phyloP scores from a whole-genome alignment of 2,329 filamentous ascomycete species.

The Alternaria viburni region DNA sequence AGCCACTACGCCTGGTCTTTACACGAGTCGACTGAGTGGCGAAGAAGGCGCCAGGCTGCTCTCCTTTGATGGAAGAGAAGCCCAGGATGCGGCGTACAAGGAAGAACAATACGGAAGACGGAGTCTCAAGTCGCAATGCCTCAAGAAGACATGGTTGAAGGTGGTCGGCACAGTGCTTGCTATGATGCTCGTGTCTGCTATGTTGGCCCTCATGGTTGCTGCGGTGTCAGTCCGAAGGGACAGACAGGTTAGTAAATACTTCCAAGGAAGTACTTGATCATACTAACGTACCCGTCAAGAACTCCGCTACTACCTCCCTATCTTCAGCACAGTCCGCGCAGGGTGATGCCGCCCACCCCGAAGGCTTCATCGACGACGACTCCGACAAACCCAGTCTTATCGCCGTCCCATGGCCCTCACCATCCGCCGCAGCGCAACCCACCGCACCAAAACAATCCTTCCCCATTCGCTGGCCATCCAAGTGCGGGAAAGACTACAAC shows the following conservation, averaged over 20 bases:
- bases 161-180: slow-evolving; percentile 26
- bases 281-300: slow-evolving; percentile 13
- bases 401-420: slow-evolving; percentile 22
- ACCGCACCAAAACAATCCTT: slow-evolving; percentile 24
- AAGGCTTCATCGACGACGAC: slow-evolving; percentile 23
- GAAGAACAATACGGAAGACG: slow-evolving; percentile 29
- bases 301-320: background rate
- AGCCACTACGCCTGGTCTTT: slow-evolving; percentile 43
- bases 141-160: slow-evolving; percentile 29
- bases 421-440: slow-evolving; percentile 14
- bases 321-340: slow-evolving; percentile 22
- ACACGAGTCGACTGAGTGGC: slow-evolving; percentile 32
- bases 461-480: slow-evolving; percentile 46
- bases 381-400: slow-evolving; percentile 15
- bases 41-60: slow-evolving; percentile 41
- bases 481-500: slow-evolving; percentile 44
- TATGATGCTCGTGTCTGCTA: slow-evolving; percentile 30
- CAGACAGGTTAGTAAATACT: slow-evolving; percentile 22
- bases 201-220: slow-evolving; percentile 29
- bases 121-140: slow-evolving; percentile 27
- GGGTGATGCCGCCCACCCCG: slow-evolving; percentile 11
- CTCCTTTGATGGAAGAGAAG: slow-evolving; percentile 23
- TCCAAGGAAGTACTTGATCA: background rate
- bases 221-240: slow-evolving; percentile 22
- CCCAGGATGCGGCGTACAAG: slow-evolving; percentile 27